Evolutionary conservation across 306 rosid genomes (phyloP), one percentile per base, ranked within the genome.

Genomic region (Trichosanthes truncata): DNA sequence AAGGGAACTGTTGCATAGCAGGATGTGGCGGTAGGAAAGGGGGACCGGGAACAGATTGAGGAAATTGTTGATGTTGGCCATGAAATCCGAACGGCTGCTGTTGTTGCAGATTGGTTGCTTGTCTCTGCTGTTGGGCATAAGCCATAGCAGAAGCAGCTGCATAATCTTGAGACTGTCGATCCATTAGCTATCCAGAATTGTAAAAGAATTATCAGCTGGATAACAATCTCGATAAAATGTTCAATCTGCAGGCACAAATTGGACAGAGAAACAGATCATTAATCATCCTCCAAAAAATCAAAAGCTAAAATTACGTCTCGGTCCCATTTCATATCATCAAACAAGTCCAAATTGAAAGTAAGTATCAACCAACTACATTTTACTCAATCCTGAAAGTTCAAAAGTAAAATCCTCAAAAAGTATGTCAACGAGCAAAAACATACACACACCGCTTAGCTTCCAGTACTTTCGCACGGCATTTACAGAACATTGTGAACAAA

Each of bases 51-150:
- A 89, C 88, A 26, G 92, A 80, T 0, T 92, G 84, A 81, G 94
- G 90, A 82, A 90, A 92, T 83, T 95, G 97, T 80, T 91, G 97
- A 80, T 88, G 99, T 80, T 86, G 97, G 40, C 92, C 91, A 86
- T 89, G 95, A 86, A 89, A 93, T 72, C 97, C 97, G 83, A 88
- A 95, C 26, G 83, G 78, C 65, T 79, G 86, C 80, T 84, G 97
- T 56, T 86, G 97, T 43, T 83, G 97, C 80, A 90, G 85, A 82
- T 86, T 87, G 36, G 89, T 85, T 4, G 90, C 82, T 77, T 87
- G 97, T 23, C 88, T 79, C 82, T 91, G 98, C 40, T 93, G 98
- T 74, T 93, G 96, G 75, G 97, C 91, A 85, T 88, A 93, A n/a
- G 91, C 96, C 86, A 90, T 82, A 45, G 97, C 93, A 81, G 94